Percentiles rank a stretch among this genome's conserved stretches.
Evolutionary conservation across 495 filamentous ascomycete genomes (phyloP).

Genomic region (Aspergillus panamensis): DNA sequence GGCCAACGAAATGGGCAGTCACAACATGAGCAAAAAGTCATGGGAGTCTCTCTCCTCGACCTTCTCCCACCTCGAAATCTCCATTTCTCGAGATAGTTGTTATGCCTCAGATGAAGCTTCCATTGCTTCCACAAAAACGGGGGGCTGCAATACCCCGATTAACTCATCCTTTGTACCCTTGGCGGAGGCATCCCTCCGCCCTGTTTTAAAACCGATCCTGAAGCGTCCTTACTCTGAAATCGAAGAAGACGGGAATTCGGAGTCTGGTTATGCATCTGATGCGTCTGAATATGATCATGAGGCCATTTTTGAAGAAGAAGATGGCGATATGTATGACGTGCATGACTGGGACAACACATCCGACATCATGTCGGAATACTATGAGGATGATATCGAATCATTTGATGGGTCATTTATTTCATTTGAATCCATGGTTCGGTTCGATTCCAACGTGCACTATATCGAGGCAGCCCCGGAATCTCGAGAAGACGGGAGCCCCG

Average conservation of each 20-base stretch:
- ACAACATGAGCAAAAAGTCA: conserved; percentile 30
- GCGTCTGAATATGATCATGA: conserved; percentile 37
- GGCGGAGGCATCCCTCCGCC: conserved; percentile 25
- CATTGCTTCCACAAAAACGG: conserved; percentile 32
- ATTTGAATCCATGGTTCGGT: conserved; percentile 40
- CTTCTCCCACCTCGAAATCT: conserved; percentile 41
- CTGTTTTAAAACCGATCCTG: conserved; percentile 39
- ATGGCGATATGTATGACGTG: conserved; percentile 35
- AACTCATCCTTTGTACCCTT: conserved; percentile 20
- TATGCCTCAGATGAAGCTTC: conserved; percentile 47
- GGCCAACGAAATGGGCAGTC: conserved; percentile 27
- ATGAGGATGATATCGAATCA: conserved; percentile 34
- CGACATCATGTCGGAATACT: conserved; percentile 32
- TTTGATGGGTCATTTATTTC: conserved; percentile 43
- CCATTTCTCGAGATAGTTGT: conserved; percentile 45
- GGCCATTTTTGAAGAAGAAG: conserved; percentile 27
- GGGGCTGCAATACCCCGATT: conserved; percentile 23
- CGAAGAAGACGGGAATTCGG: conserved; percentile 31
- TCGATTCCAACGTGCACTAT: conserved; percentile 37
- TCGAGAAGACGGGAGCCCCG: conserved; percentile 26
- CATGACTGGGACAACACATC: conserved; percentile 36
- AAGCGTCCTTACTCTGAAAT: conserved; percentile 35
- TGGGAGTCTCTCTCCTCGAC: conserved; percentile 46
- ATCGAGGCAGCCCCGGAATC: conserved; percentile 33
- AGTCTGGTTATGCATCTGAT: conserved; percentile 45